Percentiles rank a stretch among this genome's conserved stretches.
Conservation (phyloP, 1,139 yeast genomes). For the Hanseniaspora gamundiae region DNA sequence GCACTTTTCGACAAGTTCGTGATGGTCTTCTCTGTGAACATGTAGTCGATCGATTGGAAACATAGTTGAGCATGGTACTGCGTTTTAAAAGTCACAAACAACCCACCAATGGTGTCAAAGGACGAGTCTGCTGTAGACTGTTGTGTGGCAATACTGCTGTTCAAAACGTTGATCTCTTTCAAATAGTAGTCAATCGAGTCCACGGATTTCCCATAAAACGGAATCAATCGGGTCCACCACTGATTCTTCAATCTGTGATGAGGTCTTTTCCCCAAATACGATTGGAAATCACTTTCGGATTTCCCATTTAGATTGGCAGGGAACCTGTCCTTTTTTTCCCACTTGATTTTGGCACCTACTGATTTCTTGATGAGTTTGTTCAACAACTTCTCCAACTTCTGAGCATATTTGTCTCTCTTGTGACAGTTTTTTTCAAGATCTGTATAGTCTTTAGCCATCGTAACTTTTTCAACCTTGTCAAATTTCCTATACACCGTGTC, state of each 20-base stretch:
- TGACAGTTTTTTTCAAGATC: constrained; percentile 40
- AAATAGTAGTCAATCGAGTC: constrained; percentile 50
- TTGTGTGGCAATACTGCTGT: constrained; percentile 39
- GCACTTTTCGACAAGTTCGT: neutral
- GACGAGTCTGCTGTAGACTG: constrained; percentile 33
- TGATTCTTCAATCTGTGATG: constrained; percentile 39
- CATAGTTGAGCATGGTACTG: constrained; percentile 66
- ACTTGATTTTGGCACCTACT: constrained; percentile 40
- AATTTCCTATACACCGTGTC: constrained; percentile 44
- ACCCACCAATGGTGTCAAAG: constrained; percentile 40
- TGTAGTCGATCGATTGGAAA: constrained; percentile 43
- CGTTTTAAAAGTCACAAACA: constrained; percentile 58
- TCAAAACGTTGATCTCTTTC: constrained; percentile 42
- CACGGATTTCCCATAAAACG: constrained; percentile 36
- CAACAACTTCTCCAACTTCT: constrained; percentile 47
- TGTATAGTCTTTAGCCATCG: constrained; percentile 52
- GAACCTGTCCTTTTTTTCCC: constrained; percentile 37
- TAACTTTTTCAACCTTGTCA: constrained; percentile 47
- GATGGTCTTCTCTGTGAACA: constrained; percentile 18
- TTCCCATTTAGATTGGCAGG: constrained; percentile 20
- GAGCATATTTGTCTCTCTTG: constrained; percentile 43
- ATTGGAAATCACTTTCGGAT: constrained; percentile 49
- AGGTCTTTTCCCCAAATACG: constrained; percentile 56
- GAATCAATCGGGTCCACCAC: constrained; percentile 18
- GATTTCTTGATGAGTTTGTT: constrained; percentile 46